A percentile compares a stretch with the other conserved stretches of the same genome.
Evolutionary conservation across 73 alveolate genomes (phyloP).

Genomic region (Uronychia binucleata): DNA sequence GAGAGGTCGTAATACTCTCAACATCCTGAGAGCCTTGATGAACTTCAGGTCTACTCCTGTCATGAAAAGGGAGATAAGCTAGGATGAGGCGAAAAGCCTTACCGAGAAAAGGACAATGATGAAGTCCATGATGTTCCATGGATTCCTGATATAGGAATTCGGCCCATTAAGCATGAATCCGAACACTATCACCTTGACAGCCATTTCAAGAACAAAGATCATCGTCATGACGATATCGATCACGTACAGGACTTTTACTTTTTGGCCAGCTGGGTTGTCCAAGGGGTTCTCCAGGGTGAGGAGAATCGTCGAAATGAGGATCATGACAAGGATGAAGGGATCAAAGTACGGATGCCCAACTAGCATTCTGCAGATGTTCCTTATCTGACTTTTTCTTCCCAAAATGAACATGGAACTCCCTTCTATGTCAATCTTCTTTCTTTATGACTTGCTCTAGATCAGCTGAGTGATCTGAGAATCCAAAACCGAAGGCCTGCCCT

Average conservation of each 20-base stretch:
- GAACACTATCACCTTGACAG: constrained; percentile 75
- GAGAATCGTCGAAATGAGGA: constrained; percentile 44
- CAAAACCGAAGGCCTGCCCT: neutral
- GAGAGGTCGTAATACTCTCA: constrained; percentile 81
- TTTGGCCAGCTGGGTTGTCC: constrained; percentile 28
- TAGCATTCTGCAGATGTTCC: neutral
- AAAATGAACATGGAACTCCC: neutral
- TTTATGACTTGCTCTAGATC: neutral
- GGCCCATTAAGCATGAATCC: constrained; percentile 86
- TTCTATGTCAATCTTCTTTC: neutral
- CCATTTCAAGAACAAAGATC: constrained; percentile 78
- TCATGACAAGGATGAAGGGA: constrained; percentile 54
- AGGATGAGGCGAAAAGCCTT: neutral
- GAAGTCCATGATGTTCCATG: constrained; percentile 94
- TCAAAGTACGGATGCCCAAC: constrained; percentile 22
- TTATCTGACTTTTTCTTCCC: neutral
- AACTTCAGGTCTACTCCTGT: constrained; percentile 82
- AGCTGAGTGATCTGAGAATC: neutral
- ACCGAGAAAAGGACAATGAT: constrained; percentile 86
- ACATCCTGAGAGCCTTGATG: constrained; percentile 90
- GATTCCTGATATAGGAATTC: constrained; percentile 81
- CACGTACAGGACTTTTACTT: constrained; percentile 4
- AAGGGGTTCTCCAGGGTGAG: constrained; percentile 60
- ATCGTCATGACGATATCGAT: constrained; percentile 76
- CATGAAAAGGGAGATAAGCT: constrained; percentile 8